A percentile compares a stretch with the other conserved stretches of the same genome.
Evolutionary conservation across 306 rosid species (phyloP).

Genomic region (Lathyrus tuberosus): DNA sequence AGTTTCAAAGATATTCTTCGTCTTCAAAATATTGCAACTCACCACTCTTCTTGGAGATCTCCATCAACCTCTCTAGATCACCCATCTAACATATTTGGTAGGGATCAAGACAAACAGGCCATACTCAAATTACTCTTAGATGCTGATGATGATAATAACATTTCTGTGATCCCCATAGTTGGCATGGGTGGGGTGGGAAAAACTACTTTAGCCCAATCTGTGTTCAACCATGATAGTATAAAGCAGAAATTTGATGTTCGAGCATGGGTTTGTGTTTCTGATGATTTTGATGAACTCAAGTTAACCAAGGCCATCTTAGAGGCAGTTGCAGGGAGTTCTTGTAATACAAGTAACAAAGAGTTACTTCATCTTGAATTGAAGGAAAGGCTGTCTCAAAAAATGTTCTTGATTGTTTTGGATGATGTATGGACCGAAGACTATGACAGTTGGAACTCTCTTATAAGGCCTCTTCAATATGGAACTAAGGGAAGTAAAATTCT

Average conservation of each 20-base stretch:
- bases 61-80: constrained; percentile 7
- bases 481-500: background rate
- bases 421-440: constrained; percentile 8
- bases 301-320: background rate
- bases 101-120: background rate
- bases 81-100: background rate
- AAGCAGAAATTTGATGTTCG: background rate
- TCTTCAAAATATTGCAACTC: background rate
- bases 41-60: background rate
- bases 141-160: background rate
- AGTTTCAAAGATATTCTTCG: constrained; percentile 21
- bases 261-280: constrained; percentile 26
- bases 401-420: constrained; percentile 17
- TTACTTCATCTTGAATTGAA: background rate
- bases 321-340: background rate
- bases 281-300: background rate
- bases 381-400: background rate
- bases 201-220: constrained; percentile 16
- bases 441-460: background rate
- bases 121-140: constrained; percentile 13
- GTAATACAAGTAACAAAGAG: background rate
- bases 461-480: background rate
- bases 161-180: constrained; percentile 12
- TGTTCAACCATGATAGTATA: background rate
- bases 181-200: constrained; percentile 18